Percentiles rank a stretch among this genome's conserved stretches.
These are phyloP conservation scores for Fusarium verrucosum DNA, from an alignment of 2,329 filamentous ascomycete genomes.

Conservation along the genomic window DNA sequence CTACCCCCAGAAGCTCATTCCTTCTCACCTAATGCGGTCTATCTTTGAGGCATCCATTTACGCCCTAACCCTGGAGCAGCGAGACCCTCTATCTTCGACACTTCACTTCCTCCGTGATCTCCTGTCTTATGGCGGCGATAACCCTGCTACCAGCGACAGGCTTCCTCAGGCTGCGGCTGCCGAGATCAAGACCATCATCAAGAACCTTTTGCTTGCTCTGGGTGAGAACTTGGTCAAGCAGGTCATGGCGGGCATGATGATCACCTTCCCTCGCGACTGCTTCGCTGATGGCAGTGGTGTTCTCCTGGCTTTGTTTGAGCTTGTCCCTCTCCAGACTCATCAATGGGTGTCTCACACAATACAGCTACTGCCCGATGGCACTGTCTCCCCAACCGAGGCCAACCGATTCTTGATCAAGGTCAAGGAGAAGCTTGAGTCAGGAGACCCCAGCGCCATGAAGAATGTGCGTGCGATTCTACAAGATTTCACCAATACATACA, in stretches of 20 bases:
- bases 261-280: conserved; percentile 94
- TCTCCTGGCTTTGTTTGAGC: conserved; percentile 87
- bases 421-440: conserved; percentile 75
- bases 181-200: conserved; percentile 77
- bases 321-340: conserved; percentile 81
- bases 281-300: conserved; percentile 94
- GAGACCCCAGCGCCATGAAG: conserved; percentile 68
- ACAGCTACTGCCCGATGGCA: conserved; percentile 82
- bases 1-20: conserved; percentile 85
- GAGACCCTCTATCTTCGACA: conserved; percentile 88
- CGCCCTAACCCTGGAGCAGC: conserved; percentile 86
- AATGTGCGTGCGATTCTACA: conserved; percentile 88
- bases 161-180: conserved; percentile 68
- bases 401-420: conserved; percentile 84
- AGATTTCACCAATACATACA: conserved; percentile 96
- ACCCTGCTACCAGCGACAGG: conserved; percentile 70
- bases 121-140: conserved; percentile 84
- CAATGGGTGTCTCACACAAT: conserved; percentile 87
- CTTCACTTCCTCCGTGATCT: conserved; percentile 94
- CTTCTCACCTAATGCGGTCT: conserved; percentile 79
- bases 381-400: conserved; percentile 80
- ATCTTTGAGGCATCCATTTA: conserved; percentile 90
- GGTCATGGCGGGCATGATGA: conserved; percentile 98
- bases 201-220: conserved; percentile 72
- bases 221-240: conserved; percentile 86